phyloP scores from a whole-genome alignment of 495 filamentous ascomycete species.

The Tetracladium marchalianum region DNA sequence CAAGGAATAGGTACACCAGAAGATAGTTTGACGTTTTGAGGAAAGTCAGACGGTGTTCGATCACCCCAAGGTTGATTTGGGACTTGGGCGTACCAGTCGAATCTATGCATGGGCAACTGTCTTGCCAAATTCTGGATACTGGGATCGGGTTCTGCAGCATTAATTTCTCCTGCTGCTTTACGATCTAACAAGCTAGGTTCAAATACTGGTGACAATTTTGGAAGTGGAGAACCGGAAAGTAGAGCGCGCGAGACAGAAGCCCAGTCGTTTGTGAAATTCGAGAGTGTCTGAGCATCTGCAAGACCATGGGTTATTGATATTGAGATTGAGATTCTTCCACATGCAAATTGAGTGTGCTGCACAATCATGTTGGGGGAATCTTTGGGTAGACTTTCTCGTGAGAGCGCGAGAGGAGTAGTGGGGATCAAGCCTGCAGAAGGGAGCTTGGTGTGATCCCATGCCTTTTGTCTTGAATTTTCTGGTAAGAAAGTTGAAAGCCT shows the following conservation, averaged over 20 bases:
- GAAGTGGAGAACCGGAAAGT: not conserved
- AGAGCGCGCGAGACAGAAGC: slow-evolving; percentile 17
- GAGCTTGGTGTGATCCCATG: slow-evolving; percentile 11
- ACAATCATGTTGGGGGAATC: slow-evolving; percentile 15
- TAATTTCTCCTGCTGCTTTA: slow-evolving; percentile 19
- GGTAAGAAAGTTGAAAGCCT: slow-evolving; percentile 13
- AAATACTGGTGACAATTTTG: slow-evolving; percentile 20
- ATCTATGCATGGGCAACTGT: slow-evolving; percentile 26
- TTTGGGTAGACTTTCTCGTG: not conserved
- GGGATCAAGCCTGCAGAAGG: slow-evolving; percentile 8
- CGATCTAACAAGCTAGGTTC: slow-evolving; percentile 24
- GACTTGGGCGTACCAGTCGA: slow-evolving; percentile 23
- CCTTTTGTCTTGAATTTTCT: slow-evolving; percentile 4
- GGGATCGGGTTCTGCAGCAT: slow-evolving; percentile 14
- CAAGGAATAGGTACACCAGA: slow-evolving; percentile 26
- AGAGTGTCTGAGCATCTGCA: slow-evolving; percentile 36
- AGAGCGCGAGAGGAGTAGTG: slow-evolving; percentile 9
- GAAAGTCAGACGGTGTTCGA: slow-evolving; percentile 11
- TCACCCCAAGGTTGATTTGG: slow-evolving; percentile 19
- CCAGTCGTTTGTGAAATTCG: slow-evolving; percentile 37
- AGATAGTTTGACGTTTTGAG: slow-evolving; percentile 13
- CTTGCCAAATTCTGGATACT: slow-evolving; percentile 18
- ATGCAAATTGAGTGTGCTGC: slow-evolving; percentile 15
- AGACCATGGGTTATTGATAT: slow-evolving; percentile 35
- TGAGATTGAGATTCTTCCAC: slow-evolving; percentile 31